Evolutionary conservation across 1,284 basidiomycete genomes (phyloP), one percentile per base, ranked within the genome.

Genomic region (Pseudozyma thailandica): DNA sequence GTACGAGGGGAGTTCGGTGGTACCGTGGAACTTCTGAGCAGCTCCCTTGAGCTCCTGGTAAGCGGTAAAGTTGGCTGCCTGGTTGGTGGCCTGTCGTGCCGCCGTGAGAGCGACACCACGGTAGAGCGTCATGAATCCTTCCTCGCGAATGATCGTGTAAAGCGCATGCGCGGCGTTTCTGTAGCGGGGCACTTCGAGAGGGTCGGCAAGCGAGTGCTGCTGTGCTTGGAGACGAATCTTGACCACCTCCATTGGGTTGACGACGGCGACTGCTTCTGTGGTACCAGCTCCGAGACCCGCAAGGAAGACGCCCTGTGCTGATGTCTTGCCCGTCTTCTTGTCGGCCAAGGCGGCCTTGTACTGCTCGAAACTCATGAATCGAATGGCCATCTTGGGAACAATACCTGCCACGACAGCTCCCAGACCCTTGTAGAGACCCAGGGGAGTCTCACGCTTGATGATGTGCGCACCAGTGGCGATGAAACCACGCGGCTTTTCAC

Each of bases 341-440:
- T 93, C 88, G 3, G 91, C 89, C 44, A 98, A 85, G 87, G 88
- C 89, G 0, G 84, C 86, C 85, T 97, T 96, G 88, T 99, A 99
- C 54, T 88, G 86, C 86, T 98, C 95, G 83, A 99, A 99, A 83
- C 91, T 93, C 37, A 96, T 94, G 84, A 98, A 99, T 39, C 96
- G 92, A 82, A 95, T 98, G 50, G 94, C 94, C 96, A 99, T 99
- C 86, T 99, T 99, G 5, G 96, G 96, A 2, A 98, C 93, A 83
- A 99, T 99, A 27, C 82, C 82, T 12, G 93, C 91, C 21, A 96
- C 86, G 33, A 99, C 95, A n/a, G 95, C 95, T 37, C 95, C 95
- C 39, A 99, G 89, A 79, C 94, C 96, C 84, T 98, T 99, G 89
- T 98, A 99, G 38, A 99, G 86, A 16, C 96, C 96, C 18, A 98